Percentiles rank a stretch among this genome's conserved stretches.
phyloP scores from a whole-genome alignment of 2,329 filamentous ascomycete genomes.

The Penicillium griseofulvum region DNA sequence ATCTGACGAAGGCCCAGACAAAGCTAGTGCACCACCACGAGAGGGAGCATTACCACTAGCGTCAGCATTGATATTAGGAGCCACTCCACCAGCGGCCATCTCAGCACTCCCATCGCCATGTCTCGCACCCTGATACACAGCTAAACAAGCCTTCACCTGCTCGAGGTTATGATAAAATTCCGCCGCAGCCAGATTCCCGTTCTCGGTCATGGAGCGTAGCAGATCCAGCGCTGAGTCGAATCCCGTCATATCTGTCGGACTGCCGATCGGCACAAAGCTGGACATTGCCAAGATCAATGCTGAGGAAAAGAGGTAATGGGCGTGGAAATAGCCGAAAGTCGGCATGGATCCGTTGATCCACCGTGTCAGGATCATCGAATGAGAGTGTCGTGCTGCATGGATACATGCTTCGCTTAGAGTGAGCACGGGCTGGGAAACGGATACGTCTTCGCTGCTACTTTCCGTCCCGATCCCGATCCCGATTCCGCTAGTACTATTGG shows the following conservation, averaged over 20 bases:
- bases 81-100: not conserved
- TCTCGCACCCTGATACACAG: constrained; percentile 17
- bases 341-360: constrained; percentile 42
- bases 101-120: not conserved
- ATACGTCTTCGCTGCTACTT: not conserved
- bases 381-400: constrained; percentile 38
- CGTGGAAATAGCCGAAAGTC: constrained; percentile 42
- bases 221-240: constrained; percentile 36
- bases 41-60: not conserved
- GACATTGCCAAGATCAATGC: constrained; percentile 40
- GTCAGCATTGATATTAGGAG: not conserved
- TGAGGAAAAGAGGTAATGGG: constrained; percentile 41
- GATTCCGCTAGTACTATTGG: not conserved
- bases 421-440: constrained; percentile 39
- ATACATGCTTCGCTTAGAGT: constrained; percentile 41
- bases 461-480: not conserved
- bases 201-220: constrained; percentile 34
- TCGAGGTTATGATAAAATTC: constrained; percentile 37
- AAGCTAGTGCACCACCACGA: not conserved
- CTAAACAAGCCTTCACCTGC: constrained; percentile 33
- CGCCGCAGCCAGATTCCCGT: constrained; percentile 36
- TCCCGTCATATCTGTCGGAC: constrained; percentile 27
- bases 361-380: constrained; percentile 37
- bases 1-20: not conserved
- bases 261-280: constrained; percentile 34